A percentile compares a stretch with the other conserved stretches of the same genome.
These are phyloP conservation scores for Penicillium frequentans DNA, from an alignment of 2,329 filamentous ascomycete genomes.

Conservation along the genomic window DNA sequence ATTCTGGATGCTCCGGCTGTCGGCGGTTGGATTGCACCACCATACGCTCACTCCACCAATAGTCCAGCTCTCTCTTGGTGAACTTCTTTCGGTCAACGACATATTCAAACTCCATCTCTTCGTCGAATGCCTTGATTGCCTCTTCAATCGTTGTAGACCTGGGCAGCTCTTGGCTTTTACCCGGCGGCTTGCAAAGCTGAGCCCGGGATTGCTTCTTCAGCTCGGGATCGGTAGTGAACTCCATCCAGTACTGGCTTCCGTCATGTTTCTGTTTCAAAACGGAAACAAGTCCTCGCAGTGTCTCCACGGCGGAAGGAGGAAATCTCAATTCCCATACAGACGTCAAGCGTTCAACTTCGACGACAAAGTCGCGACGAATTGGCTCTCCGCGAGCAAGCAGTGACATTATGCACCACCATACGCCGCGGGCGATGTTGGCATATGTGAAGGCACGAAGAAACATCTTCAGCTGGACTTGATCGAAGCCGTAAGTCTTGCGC, in stretches of 20 bases:
- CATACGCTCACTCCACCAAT: constrained; percentile 11
- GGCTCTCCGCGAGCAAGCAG: constrained; percentile 35
- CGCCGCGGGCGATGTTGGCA: constrained; percentile 31
- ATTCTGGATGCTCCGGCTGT: constrained; percentile 8
- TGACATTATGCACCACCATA: constrained; percentile 43
- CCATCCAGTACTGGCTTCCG: neutral
- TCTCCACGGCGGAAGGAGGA: neutral
- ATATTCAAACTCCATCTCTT: constrained; percentile 22
- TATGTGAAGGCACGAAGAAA: constrained; percentile 36
- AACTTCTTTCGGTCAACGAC: constrained; percentile 8
- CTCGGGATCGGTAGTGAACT: neutral
- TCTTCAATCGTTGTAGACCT: constrained; percentile 1
- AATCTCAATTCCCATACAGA: constrained; percentile 10
- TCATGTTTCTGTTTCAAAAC: neutral
- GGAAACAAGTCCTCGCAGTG: neutral
- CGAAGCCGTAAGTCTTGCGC: constrained; percentile 32
- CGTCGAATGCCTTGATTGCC: constrained; percentile 19
- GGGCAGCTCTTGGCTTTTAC: neutral
- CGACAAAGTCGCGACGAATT: constrained; percentile 32
- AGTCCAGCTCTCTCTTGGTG: neutral
- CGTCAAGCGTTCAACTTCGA: constrained; percentile 33
- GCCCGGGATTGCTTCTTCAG: neutral
- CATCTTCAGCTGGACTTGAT: constrained; percentile 40
- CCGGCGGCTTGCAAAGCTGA: neutral
- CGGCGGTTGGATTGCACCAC: neutral